Evolutionary conservation across 2,329 filamentous ascomycete species (phyloP).

Genomic region (Ophiostoma angusticollis): DNA sequence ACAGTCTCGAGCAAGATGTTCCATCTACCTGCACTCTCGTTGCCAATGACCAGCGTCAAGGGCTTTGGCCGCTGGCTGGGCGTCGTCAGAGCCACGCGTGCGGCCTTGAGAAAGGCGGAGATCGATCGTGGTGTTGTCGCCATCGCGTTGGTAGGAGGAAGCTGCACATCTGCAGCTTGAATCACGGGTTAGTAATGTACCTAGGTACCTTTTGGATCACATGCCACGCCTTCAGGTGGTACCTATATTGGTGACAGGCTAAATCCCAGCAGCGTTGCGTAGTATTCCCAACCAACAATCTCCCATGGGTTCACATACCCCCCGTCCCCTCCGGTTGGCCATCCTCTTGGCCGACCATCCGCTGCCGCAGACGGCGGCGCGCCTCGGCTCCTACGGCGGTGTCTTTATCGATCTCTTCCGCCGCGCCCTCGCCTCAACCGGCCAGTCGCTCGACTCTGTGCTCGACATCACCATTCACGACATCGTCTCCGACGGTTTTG

Average conservation of each 20-base stretch:
- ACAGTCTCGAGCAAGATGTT: no score
- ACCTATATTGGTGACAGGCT: neutral
- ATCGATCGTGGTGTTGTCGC: conserved; percentile 24
- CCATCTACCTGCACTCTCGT: conserved; percentile 55
- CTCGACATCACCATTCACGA: conserved; percentile 55
- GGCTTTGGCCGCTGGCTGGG: conserved; percentile 32
- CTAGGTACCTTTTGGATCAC: no score
- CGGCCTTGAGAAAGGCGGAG: conserved; percentile 36
- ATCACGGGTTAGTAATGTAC: no score
- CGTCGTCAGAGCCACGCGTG: conserved; percentile 32
- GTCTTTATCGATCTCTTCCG: conserved; percentile 52
- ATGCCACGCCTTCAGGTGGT: no score
- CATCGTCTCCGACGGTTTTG: conserved; percentile 49
- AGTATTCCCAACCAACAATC: neutral
- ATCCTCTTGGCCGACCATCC: conserved; percentile 82
- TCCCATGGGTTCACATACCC: conserved; percentile 16
- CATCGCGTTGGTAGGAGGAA: neutral
- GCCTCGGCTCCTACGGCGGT: conserved; percentile 60
- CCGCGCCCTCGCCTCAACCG: conserved; percentile 33
- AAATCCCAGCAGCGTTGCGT: neutral
- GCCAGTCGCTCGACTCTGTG: conserved; percentile 26
- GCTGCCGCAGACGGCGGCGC: conserved; percentile 45
- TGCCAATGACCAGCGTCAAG: conserved; percentile 51
- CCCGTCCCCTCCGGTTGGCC: conserved; percentile 52
- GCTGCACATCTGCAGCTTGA: no score